Percentiles rank a stretch among this genome's conserved stretches.
phyloP scores from a whole-genome alignment of 1,284 basidiomycete species.

The Ustilago hordei region DNA sequence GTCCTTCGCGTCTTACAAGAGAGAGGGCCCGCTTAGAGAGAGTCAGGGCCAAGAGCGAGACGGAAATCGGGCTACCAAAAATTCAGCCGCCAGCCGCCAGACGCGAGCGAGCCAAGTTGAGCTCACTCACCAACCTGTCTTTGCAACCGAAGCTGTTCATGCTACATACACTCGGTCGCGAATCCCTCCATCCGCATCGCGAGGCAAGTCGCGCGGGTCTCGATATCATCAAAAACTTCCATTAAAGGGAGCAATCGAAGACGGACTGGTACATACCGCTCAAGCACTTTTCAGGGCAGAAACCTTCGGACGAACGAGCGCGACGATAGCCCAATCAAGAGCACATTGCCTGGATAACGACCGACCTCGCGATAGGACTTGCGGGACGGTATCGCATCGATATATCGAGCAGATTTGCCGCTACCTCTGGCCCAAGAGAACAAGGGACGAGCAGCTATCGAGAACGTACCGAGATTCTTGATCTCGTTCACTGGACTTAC shows the following conservation, averaged over 20 bases:
- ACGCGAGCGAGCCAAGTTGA: constrained; percentile 5
- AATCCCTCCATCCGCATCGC: background rate
- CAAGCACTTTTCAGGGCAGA: background rate
- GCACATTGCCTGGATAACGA: background rate
- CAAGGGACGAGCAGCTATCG: background rate
- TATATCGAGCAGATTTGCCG: too few relatives aligned
- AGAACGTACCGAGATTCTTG: background rate
- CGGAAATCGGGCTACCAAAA: constrained; percentile 25
- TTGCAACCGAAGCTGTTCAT: background rate
- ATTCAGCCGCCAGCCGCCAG: background rate
- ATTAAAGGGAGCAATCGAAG: background rate
- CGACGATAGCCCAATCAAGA: background rate
- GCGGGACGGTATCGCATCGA: too few relatives aligned
- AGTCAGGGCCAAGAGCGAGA: background rate
- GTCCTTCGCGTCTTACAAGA: constrained; percentile 17
- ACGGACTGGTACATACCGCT: background rate
- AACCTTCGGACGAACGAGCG: background rate
- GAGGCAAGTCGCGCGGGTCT: too few relatives aligned
- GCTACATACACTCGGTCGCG: background rate
- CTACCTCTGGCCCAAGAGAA: background rate
- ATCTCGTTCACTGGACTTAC: background rate
- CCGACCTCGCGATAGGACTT: background rate
- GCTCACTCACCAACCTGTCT: background rate
- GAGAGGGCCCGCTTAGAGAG: constrained; percentile 9
- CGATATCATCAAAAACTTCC: too few relatives aligned